phyloP scores from a whole-genome alignment of 805 yeast genomes.

The Torulaspora indica region DNA sequence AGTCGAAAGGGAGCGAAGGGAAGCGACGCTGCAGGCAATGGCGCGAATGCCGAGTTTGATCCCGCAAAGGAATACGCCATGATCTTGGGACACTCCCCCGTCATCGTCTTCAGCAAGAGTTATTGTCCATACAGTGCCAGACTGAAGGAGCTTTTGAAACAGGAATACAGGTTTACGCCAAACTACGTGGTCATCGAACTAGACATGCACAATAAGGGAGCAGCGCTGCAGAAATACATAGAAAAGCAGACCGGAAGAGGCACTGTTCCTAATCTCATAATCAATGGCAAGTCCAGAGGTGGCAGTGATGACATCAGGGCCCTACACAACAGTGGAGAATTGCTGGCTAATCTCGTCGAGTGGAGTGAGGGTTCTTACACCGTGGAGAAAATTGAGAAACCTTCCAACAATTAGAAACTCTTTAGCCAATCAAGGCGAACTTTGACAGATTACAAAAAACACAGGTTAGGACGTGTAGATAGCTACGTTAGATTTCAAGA shows the following conservation, averaged over 20 bases:
- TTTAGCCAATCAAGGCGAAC: not conserved
- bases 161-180: conserved; percentile 66
- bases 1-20: conserved; percentile 8
- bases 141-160: conserved; percentile 57
- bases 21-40: conserved; percentile 12
- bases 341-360: conserved; percentile 47
- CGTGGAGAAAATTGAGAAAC: conserved; percentile 18
- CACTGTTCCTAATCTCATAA: conserved; percentile 87
- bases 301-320: conserved; percentile 78
- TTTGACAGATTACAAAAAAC: not conserved
- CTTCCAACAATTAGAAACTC: conserved; percentile 20
- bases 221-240: conserved; percentile 67
- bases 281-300: conserved; percentile 73
- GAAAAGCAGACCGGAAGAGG: conserved; percentile 64
- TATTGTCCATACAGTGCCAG: conserved; percentile 72
- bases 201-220: conserved; percentile 74
- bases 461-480: not conserved
- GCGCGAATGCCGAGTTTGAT: conserved; percentile 38
- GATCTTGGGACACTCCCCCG: conserved; percentile 59
- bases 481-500: not conserved
- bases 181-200: conserved; percentile 70
- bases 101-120: conserved; percentile 52
- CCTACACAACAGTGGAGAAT: conserved; percentile 53
- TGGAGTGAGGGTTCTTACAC: conserved; percentile 25
- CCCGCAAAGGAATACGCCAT: conserved; percentile 51